phyloP scores from a whole-genome alignment of 176 grass and related monocot species.

The Cocos nucifera region DNA sequence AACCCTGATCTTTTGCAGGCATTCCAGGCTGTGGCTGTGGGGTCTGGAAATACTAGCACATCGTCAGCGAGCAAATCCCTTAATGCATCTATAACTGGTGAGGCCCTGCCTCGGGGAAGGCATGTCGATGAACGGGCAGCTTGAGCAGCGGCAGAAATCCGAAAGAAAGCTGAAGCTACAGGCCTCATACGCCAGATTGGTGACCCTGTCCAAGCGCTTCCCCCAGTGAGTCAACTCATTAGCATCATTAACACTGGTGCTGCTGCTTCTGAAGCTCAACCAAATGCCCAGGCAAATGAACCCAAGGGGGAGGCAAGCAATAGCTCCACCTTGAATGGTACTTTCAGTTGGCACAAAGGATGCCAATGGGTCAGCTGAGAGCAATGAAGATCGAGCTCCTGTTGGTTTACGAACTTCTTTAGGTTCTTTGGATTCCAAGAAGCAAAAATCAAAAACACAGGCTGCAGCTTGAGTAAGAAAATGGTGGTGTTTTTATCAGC shows the following conservation, averaged over 20 bases:
- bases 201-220: slow-evolving; percentile 4
- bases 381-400: slow-evolving; percentile 23
- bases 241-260: slow-evolving; percentile 41
- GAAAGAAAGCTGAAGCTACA: slow-evolving; percentile 73
- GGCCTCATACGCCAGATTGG: slow-evolving; percentile 50
- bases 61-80: slow-evolving; percentile 35
- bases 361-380: slow-evolving; percentile 10
- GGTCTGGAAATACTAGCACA: slow-evolving; percentile 30
- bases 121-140: slow-evolving; percentile 68
- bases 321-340: slow-evolving; percentile 22
- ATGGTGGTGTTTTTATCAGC: too few species aligned
- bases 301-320: slow-evolving; percentile 10
- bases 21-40: slow-evolving; percentile 59
- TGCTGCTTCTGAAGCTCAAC: slow-evolving; percentile 13
- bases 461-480: slow-evolving; percentile 7
- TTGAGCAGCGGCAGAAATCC: slow-evolving; percentile 56
- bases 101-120: slow-evolving; percentile 51
- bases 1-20: slow-evolving; percentile 68
- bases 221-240: slow-evolving; percentile 45
- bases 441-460: slow-evolving; percentile 61
- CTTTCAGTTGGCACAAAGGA: slow-evolving; percentile 15
- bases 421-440: slow-evolving; percentile 55
- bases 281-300: slow-evolving; percentile 17
- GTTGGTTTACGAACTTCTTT: slow-evolving; percentile 61
- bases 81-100: slow-evolving; percentile 41